phyloP scores from a whole-genome alignment of 2,329 filamentous ascomycete genomes.

The Epichloe elymi region DNA sequence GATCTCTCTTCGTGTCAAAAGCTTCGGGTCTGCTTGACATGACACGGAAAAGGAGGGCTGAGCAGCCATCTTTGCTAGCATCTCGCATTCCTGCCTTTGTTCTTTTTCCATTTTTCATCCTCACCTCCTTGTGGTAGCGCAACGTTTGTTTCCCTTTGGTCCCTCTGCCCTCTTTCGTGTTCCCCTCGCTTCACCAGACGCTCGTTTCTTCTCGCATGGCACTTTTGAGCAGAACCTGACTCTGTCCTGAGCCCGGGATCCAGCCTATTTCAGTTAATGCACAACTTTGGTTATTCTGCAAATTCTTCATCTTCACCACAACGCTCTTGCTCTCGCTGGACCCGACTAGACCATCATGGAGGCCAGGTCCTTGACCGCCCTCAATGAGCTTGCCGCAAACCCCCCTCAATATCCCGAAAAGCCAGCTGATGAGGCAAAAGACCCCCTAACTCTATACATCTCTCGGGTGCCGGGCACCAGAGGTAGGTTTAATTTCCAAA shows the following conservation, averaged over 20 bases:
- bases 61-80: not conserved
- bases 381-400: slow-evolving; percentile 72
- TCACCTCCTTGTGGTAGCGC: not conserved
- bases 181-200: not conserved
- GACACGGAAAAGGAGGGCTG: not conserved
- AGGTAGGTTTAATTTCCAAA: slow-evolving; percentile 39
- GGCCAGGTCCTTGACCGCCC: slow-evolving; percentile 67
- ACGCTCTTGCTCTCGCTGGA: not conserved
- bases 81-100: not conserved
- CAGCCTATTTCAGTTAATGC: not conserved
- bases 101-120: not conserved
- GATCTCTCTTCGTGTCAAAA: not conserved
- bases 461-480: slow-evolving; percentile 81
- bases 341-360: slow-evolving; percentile 38
- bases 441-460: slow-evolving; percentile 77
- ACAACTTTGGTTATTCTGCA: not conserved
- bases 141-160: not conserved
- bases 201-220: not conserved
- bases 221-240: not conserved
- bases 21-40: not conserved
- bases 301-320: not conserved
- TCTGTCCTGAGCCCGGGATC: not conserved
- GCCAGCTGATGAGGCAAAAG: slow-evolving; percentile 52
- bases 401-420: slow-evolving; percentile 83
- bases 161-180: not conserved